A percentile compares a stretch with the other conserved stretches of the same genome.
These are phyloP conservation scores for Podospora comata DNA, from an alignment of 495 filamentous ascomycete species.

Conservation along the genomic window DNA sequence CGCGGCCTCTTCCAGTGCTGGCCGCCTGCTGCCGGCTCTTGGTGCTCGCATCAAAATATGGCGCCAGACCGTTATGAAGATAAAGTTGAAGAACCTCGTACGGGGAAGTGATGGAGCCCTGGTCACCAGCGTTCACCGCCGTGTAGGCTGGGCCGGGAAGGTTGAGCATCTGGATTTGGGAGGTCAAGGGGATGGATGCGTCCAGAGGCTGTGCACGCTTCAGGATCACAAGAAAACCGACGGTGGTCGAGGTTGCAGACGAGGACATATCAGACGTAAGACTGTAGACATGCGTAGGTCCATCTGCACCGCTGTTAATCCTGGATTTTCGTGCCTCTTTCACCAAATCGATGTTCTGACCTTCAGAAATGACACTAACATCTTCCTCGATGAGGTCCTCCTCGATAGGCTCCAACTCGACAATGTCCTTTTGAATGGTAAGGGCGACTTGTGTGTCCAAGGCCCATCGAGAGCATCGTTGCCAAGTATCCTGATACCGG, in stretches of 20 bases:
- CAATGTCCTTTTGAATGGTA: constrained; percentile 79
- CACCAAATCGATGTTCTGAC: not conserved
- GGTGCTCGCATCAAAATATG: constrained; percentile 93
- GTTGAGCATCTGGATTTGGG: constrained; percentile 88
- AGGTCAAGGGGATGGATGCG: constrained; percentile 67
- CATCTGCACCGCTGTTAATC: constrained; percentile 27
- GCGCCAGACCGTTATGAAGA: constrained; percentile 80
- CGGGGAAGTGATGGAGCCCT: constrained; percentile 71
- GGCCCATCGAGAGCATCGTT: constrained; percentile 85
- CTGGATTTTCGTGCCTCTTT: not conserved
- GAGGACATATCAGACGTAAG: constrained; percentile 78
- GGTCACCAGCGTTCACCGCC: constrained; percentile 59
- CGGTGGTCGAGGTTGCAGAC: constrained; percentile 60
- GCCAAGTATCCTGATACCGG: constrained; percentile 70
- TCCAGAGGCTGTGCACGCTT: constrained; percentile 88
- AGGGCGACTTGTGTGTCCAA: constrained; percentile 80
- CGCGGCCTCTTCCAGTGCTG: constrained; percentile 61
- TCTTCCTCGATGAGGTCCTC: constrained; percentile 30
- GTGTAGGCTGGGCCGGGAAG: constrained; percentile 73
- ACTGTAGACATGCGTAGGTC: constrained; percentile 62
- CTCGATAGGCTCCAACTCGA: constrained; percentile 42
- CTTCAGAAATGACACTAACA: not conserved
- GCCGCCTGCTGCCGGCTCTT: constrained; percentile 75
- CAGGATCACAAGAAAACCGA: constrained; percentile 80
- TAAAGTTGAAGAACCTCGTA: constrained; percentile 87